Percentiles rank a stretch among this genome's conserved stretches.
phyloP scores from a whole-genome alignment of 306 rosid genomes.

The Abrus precatorius region DNA sequence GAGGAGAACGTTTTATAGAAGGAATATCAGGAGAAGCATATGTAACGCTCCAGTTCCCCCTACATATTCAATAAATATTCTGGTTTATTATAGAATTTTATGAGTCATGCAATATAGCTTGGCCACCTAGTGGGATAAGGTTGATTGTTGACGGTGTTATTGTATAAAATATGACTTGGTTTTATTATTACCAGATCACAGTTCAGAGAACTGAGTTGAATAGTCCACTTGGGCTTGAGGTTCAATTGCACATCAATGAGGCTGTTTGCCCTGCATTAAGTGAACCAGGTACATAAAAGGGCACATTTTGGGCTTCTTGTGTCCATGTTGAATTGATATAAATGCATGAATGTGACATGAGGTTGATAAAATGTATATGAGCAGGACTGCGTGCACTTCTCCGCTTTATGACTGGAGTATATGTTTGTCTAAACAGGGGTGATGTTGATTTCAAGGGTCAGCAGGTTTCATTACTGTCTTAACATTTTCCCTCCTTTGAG shows the following conservation, averaged over 20 bases:
- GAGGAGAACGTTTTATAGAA: constrained; percentile 91
- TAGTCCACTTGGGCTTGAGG: constrained; percentile 96
- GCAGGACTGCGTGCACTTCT: constrained; percentile 96
- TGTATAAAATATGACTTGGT: constrained; percentile 34
- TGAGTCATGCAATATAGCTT: constrained; percentile 10
- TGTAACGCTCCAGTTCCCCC: constrained; percentile 60
- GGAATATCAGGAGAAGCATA: constrained; percentile 94
- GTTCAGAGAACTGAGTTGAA: constrained; percentile 88
- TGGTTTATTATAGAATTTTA: constrained; percentile 34
- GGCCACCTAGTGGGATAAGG: too few species aligned
- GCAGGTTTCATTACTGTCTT: constrained; percentile 60
- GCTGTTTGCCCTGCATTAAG: constrained; percentile 94
- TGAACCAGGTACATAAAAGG: constrained; percentile 73
- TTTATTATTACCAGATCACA: constrained; percentile 71
- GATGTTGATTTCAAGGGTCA: constrained; percentile 79
- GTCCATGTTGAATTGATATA: constrained; percentile 36
- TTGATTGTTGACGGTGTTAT: too few species aligned
- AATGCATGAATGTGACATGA: constrained; percentile 30
- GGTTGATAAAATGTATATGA: constrained; percentile 43
- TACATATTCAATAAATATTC: constrained; percentile 35
- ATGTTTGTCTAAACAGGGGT: constrained; percentile 89
- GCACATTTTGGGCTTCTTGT: constrained; percentile 22
- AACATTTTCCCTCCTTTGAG: constrained; percentile 35
- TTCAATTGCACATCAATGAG: constrained; percentile 86
- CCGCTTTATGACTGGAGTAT: constrained; percentile 87